Conservation (phyloP, 1,284 basidiomycete genomes). For the Earliella scabrosa region DNA sequence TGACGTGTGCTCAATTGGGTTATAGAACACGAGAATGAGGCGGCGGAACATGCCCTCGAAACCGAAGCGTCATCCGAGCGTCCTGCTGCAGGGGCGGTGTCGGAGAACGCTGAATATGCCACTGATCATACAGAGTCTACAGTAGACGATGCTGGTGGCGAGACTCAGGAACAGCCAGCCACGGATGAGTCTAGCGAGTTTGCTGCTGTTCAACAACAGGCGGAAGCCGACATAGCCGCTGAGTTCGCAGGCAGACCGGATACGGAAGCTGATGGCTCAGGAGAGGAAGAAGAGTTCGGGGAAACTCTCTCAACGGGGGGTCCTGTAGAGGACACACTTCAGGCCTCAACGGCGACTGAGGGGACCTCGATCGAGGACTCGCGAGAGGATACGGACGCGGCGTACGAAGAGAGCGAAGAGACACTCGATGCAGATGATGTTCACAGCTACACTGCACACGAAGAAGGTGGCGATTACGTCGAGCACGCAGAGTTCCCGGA, state of each 20-base stretch:
- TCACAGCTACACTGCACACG: slow-evolving; percentile 29
- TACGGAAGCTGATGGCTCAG: too few species aligned
- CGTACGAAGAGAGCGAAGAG: slow-evolving; percentile 17
- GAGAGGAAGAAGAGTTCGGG: too few species aligned
- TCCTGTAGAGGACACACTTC: too few species aligned
- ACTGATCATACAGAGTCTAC: not conserved
- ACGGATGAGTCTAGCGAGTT: too few species aligned
- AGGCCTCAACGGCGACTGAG: too few species aligned
- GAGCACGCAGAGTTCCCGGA: slow-evolving; percentile 30
- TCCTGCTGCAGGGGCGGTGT: not conserved
- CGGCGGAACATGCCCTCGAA: too few species aligned
- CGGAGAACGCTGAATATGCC: not conserved
- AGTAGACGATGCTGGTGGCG: too few species aligned
- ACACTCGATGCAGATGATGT: slow-evolving; percentile 37
- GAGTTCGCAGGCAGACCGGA: not conserved
- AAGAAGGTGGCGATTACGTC: slow-evolving; percentile 31
- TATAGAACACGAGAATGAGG: too few species aligned
- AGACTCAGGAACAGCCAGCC: too few species aligned
- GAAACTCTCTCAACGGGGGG: too few species aligned
- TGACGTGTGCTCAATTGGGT: too few species aligned
- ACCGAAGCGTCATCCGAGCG: too few species aligned
- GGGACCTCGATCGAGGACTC: not conserved
- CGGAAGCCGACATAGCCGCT: not conserved
- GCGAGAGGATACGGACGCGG: not conserved
- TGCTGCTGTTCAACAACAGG: not conserved